A percentile compares a stretch with the other conserved stretches of the same genome.
These are phyloP conservation scores for Erodium trifolium DNA, from an alignment of 441 rosid species.

Conservation along the genomic window DNA sequence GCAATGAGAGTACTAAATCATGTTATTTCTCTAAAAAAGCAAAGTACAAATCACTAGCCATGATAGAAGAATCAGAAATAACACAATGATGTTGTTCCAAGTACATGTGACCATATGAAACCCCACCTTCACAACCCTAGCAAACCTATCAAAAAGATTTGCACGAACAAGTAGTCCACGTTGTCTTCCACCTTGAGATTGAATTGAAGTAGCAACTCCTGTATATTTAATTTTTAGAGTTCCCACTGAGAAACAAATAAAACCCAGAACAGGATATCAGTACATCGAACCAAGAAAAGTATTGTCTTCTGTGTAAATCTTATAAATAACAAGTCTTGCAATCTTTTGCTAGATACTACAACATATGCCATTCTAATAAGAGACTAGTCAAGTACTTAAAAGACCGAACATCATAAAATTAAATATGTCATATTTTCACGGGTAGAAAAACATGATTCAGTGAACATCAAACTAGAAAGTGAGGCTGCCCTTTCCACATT, in stretches of 20 bases:
- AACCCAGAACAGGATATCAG: background rate
- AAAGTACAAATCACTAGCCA: background rate
- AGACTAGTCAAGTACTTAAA: background rate
- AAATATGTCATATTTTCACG: background rate
- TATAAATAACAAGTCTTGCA: background rate
- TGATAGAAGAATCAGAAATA: too few relatives aligned
- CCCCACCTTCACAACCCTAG: constrained; percentile 80
- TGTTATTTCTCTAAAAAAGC: background rate
- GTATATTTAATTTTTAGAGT: constrained; percentile 31
- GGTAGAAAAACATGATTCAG: too few relatives aligned
- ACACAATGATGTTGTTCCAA: background rate
- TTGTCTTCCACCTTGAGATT: constrained; percentile 31
- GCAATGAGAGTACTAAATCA: constrained; percentile 23
- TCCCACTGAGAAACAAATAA: constrained; percentile 26
- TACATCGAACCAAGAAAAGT: background rate
- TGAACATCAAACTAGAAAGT: background rate
- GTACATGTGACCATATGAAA: background rate
- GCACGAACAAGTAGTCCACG: constrained; percentile 51
- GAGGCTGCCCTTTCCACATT: background rate
- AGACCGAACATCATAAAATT: background rate
- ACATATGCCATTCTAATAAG: background rate
- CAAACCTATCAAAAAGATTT: constrained; percentile 86
- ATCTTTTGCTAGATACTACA: background rate
- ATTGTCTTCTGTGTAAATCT: too few relatives aligned
- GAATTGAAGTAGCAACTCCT: constrained; percentile 24